Base-by-base conservation (phyloP, 2,329 filamentous ascomycete species). In the Aspergillus arachidicola region DNA sequence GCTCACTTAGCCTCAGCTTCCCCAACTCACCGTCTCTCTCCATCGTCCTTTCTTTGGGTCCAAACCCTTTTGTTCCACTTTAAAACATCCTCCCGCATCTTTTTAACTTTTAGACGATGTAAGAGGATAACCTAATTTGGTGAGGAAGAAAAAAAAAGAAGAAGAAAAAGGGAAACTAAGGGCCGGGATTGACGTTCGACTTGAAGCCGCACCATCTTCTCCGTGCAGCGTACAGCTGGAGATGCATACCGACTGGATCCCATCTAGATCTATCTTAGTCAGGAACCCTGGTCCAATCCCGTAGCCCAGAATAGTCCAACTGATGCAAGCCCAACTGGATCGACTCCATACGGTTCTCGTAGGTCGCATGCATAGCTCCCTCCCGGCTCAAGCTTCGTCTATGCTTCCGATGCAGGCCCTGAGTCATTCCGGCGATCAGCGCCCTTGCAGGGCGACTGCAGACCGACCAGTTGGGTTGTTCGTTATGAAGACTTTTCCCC, bases 371-470 rank as follows among this genome's bases (percentile, higher is more conserved):
- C 34, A 16, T 16, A 36, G 34, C 14, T 36, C 34, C 34, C 34
- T 36, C 34, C 34, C 34, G 16, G 34, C 34, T 6, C 34, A 36
- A 36, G 34, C 34, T 36, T 30, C 19, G 10, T 23, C 23, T 26
- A 54, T 23, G 19, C 51, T 54, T 54, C 50, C 28, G 26, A 34
- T 34, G 48, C 48, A 53, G 16, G 19, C 26, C 30, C 7, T 16
- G 19, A 32, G 30, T 36, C 30, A 21, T 11, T 14, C 28, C 51
- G 36, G 32, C 51, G 51, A 54, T 54, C 51, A 54, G 51, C 21
- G 51, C 51, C 51, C 51, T 54, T 54, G 51, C 51, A 54, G 51
- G 30, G 23, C n/a, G 50, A 53, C 50, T 53, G 28, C 19, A 28
- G n/a, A 19, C 50, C 16, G 19, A 23, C 28, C 16, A 53, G 28